Evolutionary conservation across 192 early-diverging fungal genomes (phyloP).

Genomic region (Lunasporangiospora selenospora): DNA sequence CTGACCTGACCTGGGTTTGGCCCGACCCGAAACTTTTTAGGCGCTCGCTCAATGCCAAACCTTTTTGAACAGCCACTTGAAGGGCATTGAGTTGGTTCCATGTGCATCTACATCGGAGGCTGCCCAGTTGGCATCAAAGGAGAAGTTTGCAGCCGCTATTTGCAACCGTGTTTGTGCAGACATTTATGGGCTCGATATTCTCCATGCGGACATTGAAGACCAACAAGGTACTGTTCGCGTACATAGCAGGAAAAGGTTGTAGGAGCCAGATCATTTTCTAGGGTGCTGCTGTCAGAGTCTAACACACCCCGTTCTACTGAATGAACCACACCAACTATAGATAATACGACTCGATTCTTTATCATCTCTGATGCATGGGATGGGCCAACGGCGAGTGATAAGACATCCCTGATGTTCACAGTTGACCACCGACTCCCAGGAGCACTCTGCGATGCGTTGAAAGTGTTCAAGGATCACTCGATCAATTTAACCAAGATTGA

Average conservation of each 20-base stretch:
- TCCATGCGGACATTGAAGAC: conserved; percentile 83
- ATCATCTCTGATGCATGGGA: conserved; percentile 77
- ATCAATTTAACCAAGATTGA: conserved; percentile 94
- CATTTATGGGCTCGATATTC: conserved; percentile 80
- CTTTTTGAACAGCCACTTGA: conserved; percentile 78
- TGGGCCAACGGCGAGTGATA: conserved; percentile 72
- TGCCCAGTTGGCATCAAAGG: conserved; percentile 83
- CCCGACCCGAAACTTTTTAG: no score
- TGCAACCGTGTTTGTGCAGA: conserved; percentile 80
- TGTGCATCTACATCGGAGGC: conserved; percentile 87
- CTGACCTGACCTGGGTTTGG: no score
- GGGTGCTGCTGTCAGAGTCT: neutral
- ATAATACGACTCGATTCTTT: conserved; percentile 95
- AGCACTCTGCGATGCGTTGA: conserved; percentile 84
- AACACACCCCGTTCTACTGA: no score
- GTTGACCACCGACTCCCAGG: conserved; percentile 90
- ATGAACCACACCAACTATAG: conserved; percentile 33
- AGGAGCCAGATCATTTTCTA: conserved; percentile 6
- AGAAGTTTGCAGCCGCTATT: conserved; percentile 82
- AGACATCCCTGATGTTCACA: conserved; percentile 87
- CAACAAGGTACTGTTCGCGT: conserved; percentile 66
- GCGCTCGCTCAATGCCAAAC: conserved; percentile 82
- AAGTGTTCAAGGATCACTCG: conserved; percentile 78
- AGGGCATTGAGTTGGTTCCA: conserved; percentile 71
- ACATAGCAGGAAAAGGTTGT: conserved; percentile 82